Conservation (phyloP, 2,329 filamentous ascomycete genomes). For the Microcyclosporella mali region DNA sequence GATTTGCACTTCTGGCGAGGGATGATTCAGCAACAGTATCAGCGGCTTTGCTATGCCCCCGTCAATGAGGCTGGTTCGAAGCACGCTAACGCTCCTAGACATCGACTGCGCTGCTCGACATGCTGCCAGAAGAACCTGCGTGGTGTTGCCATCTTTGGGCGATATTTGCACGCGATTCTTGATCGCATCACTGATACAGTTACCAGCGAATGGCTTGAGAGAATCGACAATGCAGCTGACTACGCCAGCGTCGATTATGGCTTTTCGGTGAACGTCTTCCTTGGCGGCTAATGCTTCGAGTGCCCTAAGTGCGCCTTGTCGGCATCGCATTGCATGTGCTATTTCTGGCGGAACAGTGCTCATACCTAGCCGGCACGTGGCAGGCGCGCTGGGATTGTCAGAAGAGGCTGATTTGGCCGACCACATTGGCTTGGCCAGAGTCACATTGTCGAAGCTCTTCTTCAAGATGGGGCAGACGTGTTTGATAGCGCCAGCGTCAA, state of each 20-base stretch:
- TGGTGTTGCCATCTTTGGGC: constrained; percentile 66
- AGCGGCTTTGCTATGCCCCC: constrained; percentile 72
- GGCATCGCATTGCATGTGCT: constrained; percentile 65
- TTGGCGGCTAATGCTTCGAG: constrained; percentile 74
- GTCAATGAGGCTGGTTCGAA: constrained; percentile 83
- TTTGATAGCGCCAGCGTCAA: constrained; percentile 60
- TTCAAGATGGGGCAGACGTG: constrained; percentile 59
- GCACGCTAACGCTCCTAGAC: constrained; percentile 73
- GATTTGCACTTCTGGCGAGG: constrained; percentile 72
- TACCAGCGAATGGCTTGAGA: constrained; percentile 53
- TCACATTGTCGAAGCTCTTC: constrained; percentile 56
- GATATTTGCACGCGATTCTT: constrained; percentile 31
- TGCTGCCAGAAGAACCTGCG: constrained; percentile 72
- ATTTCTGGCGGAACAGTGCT: constrained; percentile 57
- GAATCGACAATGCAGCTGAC: constrained; percentile 79
- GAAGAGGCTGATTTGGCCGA: constrained; percentile 36
- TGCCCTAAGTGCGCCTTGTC: constrained; percentile 70
- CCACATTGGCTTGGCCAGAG: constrained; percentile 51
- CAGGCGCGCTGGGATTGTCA: constrained; percentile 8
- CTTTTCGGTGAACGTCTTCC: constrained; percentile 78
- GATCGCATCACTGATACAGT: constrained; percentile 22
- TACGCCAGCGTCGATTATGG: constrained; percentile 73
- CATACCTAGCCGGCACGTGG: constrained; percentile 49
- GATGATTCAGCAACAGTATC: constrained; percentile 66
- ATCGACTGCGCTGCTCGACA: constrained; percentile 76